Percentiles rank a stretch among this genome's conserved stretches.
Conservation (phyloP, 2,329 filamentous ascomycete genomes). For the Cercospora sesami region DNA sequence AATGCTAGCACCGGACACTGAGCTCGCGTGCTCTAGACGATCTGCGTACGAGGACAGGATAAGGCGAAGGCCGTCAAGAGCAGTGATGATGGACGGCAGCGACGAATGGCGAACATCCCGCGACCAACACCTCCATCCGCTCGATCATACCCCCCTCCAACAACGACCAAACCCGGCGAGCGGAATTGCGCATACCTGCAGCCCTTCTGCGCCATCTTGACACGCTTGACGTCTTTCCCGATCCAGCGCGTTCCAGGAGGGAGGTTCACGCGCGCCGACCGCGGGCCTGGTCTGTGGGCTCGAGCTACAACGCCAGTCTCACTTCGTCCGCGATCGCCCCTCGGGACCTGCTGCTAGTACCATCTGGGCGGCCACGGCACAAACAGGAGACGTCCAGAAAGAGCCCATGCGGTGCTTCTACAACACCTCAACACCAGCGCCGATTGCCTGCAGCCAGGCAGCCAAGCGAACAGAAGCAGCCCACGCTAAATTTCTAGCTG, state of each 20-base stretch:
- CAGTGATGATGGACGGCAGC: neutral
- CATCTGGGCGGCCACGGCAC: neutral
- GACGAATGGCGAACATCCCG: neutral
- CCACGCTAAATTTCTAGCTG: neutral
- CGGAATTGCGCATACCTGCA: neutral
- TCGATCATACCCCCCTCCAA: neutral
- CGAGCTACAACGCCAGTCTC: neutral
- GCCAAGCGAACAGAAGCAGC: neutral
- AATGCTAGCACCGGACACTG: neutral
- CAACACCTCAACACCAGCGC: neutral
- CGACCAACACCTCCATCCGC: neutral
- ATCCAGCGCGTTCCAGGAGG: slow-evolving; percentile 1
- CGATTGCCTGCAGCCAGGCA: neutral
- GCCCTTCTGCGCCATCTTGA: slow-evolving; percentile 1
- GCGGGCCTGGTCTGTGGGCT: slow-evolving; percentile 7
- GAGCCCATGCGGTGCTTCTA: neutral
- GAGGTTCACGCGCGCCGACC: slow-evolving; percentile 5
- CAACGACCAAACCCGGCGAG: neutral
- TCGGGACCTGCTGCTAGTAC: slow-evolving; percentile 1
- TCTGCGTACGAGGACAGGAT: neutral
- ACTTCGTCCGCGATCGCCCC: neutral
- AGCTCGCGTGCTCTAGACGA: neutral
- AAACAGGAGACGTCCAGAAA: neutral
- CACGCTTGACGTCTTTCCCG: neutral
- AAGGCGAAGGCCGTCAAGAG: neutral